Conservation (phyloP, 768 basidiomycete species). For the Tricholoma matsutake region DNA sequence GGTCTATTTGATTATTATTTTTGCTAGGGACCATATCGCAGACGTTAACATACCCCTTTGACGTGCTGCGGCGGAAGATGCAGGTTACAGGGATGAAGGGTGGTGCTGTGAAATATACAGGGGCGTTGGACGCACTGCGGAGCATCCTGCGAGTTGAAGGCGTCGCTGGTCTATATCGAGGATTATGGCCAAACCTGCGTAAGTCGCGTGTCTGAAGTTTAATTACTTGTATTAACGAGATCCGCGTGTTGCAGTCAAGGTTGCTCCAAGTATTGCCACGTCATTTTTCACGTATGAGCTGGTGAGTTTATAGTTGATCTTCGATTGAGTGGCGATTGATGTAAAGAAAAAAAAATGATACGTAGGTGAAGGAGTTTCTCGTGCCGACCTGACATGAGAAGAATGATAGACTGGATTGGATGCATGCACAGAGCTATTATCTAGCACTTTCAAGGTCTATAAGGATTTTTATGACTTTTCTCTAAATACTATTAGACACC, state of each 20-base stretch:
- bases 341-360: neutral
- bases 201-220: constrained; percentile 31
- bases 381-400: constrained; percentile 23
- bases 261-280: constrained; percentile 87
- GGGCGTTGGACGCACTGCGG: constrained; percentile 74
- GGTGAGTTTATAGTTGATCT: constrained; percentile 24
- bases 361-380: constrained; percentile 33
- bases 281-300: constrained; percentile 84
- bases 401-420: constrained; percentile 13
- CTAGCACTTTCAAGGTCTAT: neutral
- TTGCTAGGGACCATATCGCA: constrained; percentile 80
- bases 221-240: constrained; percentile 5
- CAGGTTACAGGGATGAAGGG: constrained; percentile 83
- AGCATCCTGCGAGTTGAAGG: constrained; percentile 76
- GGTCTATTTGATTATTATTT: neutral
- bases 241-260: constrained; percentile 58
- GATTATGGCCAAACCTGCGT: constrained; percentile 88
- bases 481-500: neutral
- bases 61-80: constrained; percentile 93
- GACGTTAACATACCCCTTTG: constrained; percentile 93
- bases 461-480: neutral
- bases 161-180: constrained; percentile 72
- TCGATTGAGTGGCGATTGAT: constrained; percentile 5
- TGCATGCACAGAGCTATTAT: constrained; percentile 9
- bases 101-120: constrained; percentile 65